Evolutionary conservation across 2,329 filamentous ascomycete species (phyloP), one percentile per base, ranked within the genome.

Genomic region (Beauveria scarabaeidicola): DNA sequence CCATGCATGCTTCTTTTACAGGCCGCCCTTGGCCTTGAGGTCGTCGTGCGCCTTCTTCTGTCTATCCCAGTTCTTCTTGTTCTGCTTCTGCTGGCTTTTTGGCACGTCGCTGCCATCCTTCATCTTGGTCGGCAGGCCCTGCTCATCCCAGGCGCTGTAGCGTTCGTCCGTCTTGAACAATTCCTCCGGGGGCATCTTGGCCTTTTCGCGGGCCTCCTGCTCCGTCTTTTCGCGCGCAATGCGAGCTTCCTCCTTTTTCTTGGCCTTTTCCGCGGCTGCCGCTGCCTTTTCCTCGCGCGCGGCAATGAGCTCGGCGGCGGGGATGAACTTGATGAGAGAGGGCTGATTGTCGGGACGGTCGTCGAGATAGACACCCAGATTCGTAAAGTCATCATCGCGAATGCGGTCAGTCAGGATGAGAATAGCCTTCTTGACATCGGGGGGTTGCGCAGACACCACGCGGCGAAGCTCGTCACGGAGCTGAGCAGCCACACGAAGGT

Each of bases 51-150:
- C 72, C 80, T 93, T 95, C 80, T 91, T 94, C 77, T 97, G 93
- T 70, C 81, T 86, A 66, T 95, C 89, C 90, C 90, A 96, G 59
- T 91, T 87, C 78, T 97, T 97, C 75, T 80, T 86, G 66, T 96
- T 73, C 77, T 90, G 92, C 81, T 97, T 97, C 54, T 76, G 69
- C 69, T 85, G 83, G 61, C 82, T 88, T 78, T 96, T 96, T 5
- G 89, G 82, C 41, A 97, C 79, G 65, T 95, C 90, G 62, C 84
- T 86, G 0, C 91, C 91, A 36, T 89, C 85, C 63, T 84, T 85
- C 70, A 91, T 84, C 74, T 86, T 89, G 0, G 82, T 88, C 2
- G 93, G 92, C 63, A 96, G 63, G 0, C 92, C 92, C 60, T 93
- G 87, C 6, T 81, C 86, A 69, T 96, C 91, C 90, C 90, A 96